Percentiles rank a stretch among this genome's conserved stretches.
These are phyloP conservation scores for Arabidopsis hybrid DNA, from an alignment of 441 rosid genomes.

Conservation along the genomic window DNA sequence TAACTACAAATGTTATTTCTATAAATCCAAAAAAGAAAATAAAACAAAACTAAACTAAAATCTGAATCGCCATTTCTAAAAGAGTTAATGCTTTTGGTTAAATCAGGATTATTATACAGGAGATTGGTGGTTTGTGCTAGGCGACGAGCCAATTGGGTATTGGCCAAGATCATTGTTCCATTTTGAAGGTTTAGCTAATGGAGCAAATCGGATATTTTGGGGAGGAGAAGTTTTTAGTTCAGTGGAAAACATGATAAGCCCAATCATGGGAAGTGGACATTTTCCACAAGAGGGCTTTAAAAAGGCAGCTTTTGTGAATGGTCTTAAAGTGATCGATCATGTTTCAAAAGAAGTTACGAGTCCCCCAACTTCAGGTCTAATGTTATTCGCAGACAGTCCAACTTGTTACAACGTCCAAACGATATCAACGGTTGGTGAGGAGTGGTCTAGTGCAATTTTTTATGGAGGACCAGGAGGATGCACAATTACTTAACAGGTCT, in stretches of 20 bases:
- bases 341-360: neutral
- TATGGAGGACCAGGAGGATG: conserved; percentile 37
- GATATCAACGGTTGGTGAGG: neutral
- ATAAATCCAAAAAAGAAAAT: neutral
- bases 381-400: neutral
- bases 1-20: too few species aligned
- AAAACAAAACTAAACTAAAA: neutral
- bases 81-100: neutral
- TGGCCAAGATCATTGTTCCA: conserved; percentile 11
- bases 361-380: neutral
- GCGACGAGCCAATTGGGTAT: neutral
- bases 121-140: conserved; percentile 1
- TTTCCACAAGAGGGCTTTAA: neutral
- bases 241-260: neutral
- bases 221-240: conserved; percentile 32
- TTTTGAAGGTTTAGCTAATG: neutral
- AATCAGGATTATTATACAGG: neutral
- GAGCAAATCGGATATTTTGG: conserved; percentile 6
- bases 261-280: conserved; percentile 30
- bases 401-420: conserved; percentile 5
- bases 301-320: conserved; percentile 23
- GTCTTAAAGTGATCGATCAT: conserved; percentile 12
- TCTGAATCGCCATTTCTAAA: neutral
- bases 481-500: neutral
- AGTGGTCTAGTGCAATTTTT: conserved; percentile 26